Evolutionary conservation across 345 rosid species (phyloP).

Genomic region (Eucalyptus tenuipes): DNA sequence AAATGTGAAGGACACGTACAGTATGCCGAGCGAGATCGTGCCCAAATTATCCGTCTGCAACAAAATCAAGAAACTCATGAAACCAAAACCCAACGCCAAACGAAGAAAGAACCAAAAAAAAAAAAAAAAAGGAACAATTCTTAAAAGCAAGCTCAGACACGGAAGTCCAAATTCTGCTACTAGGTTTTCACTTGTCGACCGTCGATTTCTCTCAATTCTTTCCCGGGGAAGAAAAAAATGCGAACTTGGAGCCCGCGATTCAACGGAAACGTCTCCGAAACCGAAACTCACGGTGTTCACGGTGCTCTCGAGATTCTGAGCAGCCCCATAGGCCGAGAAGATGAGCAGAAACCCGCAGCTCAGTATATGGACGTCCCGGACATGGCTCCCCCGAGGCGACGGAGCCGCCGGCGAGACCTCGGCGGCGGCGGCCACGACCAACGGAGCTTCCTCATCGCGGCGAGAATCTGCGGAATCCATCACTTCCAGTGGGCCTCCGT

Average conservation of each 20-base stretch:
- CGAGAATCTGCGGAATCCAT: slow-evolving; percentile 27
- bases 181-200: neutral
- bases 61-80: neutral
- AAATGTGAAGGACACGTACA: slow-evolving; percentile 72
- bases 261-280: neutral
- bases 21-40: slow-evolving; percentile 76
- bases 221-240: neutral
- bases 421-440: slow-evolving; percentile 21
- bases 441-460: slow-evolving; percentile 50
- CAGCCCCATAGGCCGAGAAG: slow-evolving; percentile 87
- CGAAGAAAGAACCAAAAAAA: neutral
- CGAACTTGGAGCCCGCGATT: neutral
- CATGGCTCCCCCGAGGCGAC: slow-evolving; percentile 19
- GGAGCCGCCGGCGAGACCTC: neutral
- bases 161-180: neutral
- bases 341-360: slow-evolving; percentile 69
- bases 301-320: slow-evolving; percentile 88
- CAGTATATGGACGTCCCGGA: slow-evolving; percentile 66
- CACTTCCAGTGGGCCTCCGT: neutral
- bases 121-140: neutral
- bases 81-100: neutral
- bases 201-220: neutral
- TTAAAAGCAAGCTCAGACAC: neutral
- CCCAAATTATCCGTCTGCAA: slow-evolving; percentile 64
- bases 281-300: slow-evolving; percentile 46